Conservation (phyloP, 202 grass and related monocot species). For the Zoysia matrella region DNA sequence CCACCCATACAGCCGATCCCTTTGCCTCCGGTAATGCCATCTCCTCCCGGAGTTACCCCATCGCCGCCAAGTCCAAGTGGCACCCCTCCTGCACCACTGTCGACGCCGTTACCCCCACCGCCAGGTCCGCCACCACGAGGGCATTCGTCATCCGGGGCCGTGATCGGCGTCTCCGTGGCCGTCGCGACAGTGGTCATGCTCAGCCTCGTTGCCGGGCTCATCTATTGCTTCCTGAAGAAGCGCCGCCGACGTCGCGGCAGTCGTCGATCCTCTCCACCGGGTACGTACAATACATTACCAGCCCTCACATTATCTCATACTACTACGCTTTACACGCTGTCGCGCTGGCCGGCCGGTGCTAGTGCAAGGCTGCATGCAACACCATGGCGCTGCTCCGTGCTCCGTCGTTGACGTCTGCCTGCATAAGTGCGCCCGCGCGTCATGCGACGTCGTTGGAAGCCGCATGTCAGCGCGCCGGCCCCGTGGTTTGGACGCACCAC, state of each 20-base stretch:
- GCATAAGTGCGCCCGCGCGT: background rate
- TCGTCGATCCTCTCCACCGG: background rate
- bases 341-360: background rate
- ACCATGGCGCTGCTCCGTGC: no score
- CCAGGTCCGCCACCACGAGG: background rate
- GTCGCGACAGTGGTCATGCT: constrained; percentile 22
- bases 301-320: background rate
- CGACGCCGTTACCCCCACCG: background rate
- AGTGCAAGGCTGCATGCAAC: background rate
- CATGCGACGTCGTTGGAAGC: background rate
- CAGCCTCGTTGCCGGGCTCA: constrained; percentile 40
- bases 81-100: background rate
- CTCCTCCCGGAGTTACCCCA: background rate
- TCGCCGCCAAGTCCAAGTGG: constrained; percentile 1
- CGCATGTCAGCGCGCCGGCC: background rate
- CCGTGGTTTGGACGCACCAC: constrained; percentile 17
- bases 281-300: constrained; percentile 20
- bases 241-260: constrained; percentile 22
- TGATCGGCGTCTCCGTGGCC: constrained; percentile 46
- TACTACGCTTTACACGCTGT: constrained; percentile 11
- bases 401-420: background rate
- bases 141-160: background rate
- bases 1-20: background rate
- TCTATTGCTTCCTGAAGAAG: constrained; percentile 39
- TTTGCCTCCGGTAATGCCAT: background rate